Base-by-base conservation (phyloP, 148 eudicot genomes). In the Nepenthes gracilis region DNA sequence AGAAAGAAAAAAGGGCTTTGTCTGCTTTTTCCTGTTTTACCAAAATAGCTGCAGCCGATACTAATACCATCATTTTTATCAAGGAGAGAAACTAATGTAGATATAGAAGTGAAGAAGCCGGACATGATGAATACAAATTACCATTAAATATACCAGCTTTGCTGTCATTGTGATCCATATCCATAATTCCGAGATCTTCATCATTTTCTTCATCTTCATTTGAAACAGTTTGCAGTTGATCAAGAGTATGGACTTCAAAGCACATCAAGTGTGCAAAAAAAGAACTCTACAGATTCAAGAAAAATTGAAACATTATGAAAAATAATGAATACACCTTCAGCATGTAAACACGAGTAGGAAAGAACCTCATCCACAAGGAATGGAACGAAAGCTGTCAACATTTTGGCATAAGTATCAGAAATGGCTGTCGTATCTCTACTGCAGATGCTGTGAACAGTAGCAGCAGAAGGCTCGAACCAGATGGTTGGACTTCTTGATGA, bases 201-300 rank as follows among this genome's bases (percentile, higher is more conserved):
- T 83, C 86, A 73, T 85, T 78, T 37, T 56, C 71, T 68, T 83
- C 85, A 59, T 72, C 87, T 60, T 73, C 86, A 75, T 73, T 62
- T 34, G 77, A 68, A 45, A 74, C 73, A 67, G 74, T 69, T 74
- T 80, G 81, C 57, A 87, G 77, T 57, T 88, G 94, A 58, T 81
- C 90, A 67, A 83, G 88, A 56, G 86, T 81, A 73, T 94, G 93
- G 70, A 92, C 97, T 74, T 88, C 97, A 78, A 92, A 92, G 86
- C 97, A 88, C 97, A 92, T 88, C 62, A 92, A 88, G 80, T 85
- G 90, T 34, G 97, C 93, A 71, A 92, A 88, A 68, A 92, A 92
- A 47, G 96, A 88, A 78, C 97, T 88, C 97, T 92, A 83, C 67
- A 70, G 68, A 50, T 75, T 68, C 58, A 61, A 66, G 63, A 65